Conservation (phyloP, 2,329 filamentous ascomycete genomes). For the Gremmenia infestans region DNA sequence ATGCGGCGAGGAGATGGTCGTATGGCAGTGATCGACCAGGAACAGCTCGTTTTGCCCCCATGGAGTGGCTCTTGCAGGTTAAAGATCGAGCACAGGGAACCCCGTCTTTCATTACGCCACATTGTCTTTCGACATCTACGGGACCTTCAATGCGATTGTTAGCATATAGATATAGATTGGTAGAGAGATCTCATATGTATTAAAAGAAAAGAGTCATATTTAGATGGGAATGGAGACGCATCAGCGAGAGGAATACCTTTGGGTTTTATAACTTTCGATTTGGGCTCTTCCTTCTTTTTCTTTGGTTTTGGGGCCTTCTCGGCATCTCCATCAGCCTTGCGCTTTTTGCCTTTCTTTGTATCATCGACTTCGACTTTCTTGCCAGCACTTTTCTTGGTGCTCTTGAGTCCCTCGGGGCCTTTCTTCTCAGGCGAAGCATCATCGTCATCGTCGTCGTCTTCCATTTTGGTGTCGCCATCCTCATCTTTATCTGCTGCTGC, state of each 20-base stretch:
- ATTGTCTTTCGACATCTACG: conserved; percentile 91
- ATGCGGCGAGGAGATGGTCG: conserved; percentile 82
- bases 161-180: conserved; percentile 5
- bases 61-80: conserved; percentile 92
- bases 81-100: conserved; percentile 82
- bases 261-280: conserved; percentile 75
- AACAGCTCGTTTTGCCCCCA: conserved; percentile 88
- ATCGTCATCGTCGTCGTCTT: conserved; percentile 37
- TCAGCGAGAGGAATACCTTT: conserved; percentile 52
- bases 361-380: conserved; percentile 58
- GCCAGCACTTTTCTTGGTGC: conserved; percentile 58
- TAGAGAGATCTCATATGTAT: neutral
- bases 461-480: conserved; percentile 32
- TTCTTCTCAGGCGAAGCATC: conserved; percentile 39
- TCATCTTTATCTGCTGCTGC: conserved; percentile 30
- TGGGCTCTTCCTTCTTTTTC: conserved; percentile 92
- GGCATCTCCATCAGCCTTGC: conserved; percentile 69
- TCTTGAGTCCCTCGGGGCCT: conserved; percentile 31
- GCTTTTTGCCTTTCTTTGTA: conserved; percentile 66
- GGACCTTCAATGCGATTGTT: conserved; percentile 48
- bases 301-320: conserved; percentile 82
- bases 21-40: conserved; percentile 84
- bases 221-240: neutral
- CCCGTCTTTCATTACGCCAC: conserved; percentile 82
- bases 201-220: neutral